Evolutionary conservation across 352 stramenopile genomes (phyloP), one percentile per base, ranked within the genome.

Genomic region (Pythium rhizo-oryzae): DNA sequence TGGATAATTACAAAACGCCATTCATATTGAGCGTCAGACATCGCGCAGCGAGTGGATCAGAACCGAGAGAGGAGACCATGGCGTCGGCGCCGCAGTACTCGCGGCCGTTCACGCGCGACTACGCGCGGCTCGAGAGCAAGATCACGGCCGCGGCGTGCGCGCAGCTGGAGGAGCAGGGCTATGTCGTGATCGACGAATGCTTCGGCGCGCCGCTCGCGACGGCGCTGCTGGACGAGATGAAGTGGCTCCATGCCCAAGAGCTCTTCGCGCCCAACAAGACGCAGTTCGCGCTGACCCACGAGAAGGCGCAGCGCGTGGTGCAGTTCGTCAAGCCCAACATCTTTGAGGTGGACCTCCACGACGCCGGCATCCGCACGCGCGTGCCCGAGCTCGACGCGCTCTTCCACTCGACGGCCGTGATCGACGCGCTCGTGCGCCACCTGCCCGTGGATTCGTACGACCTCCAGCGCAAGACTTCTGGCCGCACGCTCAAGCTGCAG

Each of bases 281-380:
- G 39, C 85, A 96, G 67, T 93, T 96, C 60, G 73, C 80, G 55
- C 62, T 87, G 18, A 82, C 78, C 5, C 80, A 85, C 41, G 75
- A 75, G 12, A 64, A 49, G 67, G 70, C 44, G 37, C 57, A 55
- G 8, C 71, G 79, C 62, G 74, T 79, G 30, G 77, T 80, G 30
- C 76, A 90, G 66, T 92, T 89, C 50, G 66, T 84, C 65, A 96
- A 96, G 76, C 87, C 87, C n/a, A 74, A 93, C 69, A 93, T 96
- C 65, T 96, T 78, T 43, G 87, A 96, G 55, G 80, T 90, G 28
- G 87, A 96, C 69, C 66, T 96, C 37, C 85, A 94, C 62, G 86
- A 93, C 64, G 80, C 75, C 0, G 58, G 51, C 8, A 65, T 91
- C 53, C 76, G 85, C 12, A 56, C 59, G 9, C 84, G 83, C 56